Evolutionary conservation across 768 basidiomycete genomes (phyloP).

Genomic region (Mycena vitilis): DNA sequence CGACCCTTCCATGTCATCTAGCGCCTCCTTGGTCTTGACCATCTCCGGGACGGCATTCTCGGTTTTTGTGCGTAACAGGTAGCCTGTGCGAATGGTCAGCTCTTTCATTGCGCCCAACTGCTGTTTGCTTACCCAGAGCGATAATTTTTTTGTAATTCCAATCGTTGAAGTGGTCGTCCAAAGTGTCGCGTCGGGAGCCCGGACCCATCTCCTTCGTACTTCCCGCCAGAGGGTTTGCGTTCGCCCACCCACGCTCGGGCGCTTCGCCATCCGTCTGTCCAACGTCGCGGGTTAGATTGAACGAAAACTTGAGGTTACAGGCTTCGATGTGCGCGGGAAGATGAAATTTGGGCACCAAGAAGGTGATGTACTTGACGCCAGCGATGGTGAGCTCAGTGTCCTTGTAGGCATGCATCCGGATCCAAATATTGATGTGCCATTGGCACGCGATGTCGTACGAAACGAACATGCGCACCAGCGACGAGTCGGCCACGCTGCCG

Average conservation of each 20-base stretch:
- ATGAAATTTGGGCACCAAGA: background rate
- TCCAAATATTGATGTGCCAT: conserved; percentile 1
- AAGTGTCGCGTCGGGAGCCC: too few species aligned
- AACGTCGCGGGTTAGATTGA: background rate
- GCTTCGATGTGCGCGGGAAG: background rate
- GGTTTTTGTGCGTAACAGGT: too few species aligned
- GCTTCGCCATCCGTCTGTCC: background rate
- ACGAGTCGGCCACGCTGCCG: background rate
- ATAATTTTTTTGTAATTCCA: too few species aligned
- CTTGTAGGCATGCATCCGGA: background rate
- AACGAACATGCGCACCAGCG: background rate
- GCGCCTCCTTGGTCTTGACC: too few species aligned
- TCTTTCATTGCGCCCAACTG: too few species aligned
- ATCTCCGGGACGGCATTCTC: too few species aligned
- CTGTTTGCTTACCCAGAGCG: too few species aligned
- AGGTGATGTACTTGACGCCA: background rate
- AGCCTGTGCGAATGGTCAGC: too few species aligned
- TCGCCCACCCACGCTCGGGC: background rate
- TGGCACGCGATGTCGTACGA: conserved; percentile 4
- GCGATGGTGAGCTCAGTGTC: background rate
- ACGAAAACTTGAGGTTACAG: background rate
- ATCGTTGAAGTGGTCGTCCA: too few species aligned
- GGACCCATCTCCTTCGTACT: conserved; percentile 2
- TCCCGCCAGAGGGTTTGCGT: background rate
- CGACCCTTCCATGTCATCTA: too few species aligned